A percentile compares a stretch with the other conserved stretches of the same genome.
phyloP scores from a whole-genome alignment of 495 filamentous ascomycete species.

The Aspergillus funiculosus region DNA sequence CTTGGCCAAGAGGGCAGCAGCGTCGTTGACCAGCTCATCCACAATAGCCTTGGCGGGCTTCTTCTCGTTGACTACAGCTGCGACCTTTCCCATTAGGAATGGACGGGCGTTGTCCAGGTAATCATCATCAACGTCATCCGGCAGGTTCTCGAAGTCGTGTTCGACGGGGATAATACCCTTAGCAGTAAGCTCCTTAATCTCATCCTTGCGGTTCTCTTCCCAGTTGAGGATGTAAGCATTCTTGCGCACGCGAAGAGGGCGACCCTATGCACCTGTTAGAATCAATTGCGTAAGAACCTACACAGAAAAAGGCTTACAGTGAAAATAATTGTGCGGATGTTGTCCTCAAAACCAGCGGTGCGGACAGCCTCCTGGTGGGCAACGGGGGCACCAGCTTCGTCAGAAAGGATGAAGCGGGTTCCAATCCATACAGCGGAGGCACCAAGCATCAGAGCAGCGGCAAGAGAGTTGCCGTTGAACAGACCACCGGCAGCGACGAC shows the following conservation, averaged over 20 bases:
- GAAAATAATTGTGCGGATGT: slow-evolving; percentile 95
- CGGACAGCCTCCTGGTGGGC: slow-evolving; percentile 95
- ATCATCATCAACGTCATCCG: slow-evolving; percentile 66
- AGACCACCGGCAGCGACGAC: slow-evolving; percentile 93
- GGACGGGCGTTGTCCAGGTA: slow-evolving; percentile 87
- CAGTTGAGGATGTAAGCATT: slow-evolving; percentile 93
- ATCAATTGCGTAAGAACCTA: background rate
- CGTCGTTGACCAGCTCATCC: slow-evolving; percentile 89
- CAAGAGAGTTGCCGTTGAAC: slow-evolving; percentile 86
- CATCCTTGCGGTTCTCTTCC: slow-evolving; percentile 81
- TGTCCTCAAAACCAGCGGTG: slow-evolving; percentile 89
- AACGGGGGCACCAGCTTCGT: slow-evolving; percentile 89
- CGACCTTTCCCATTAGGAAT: slow-evolving; percentile 94
- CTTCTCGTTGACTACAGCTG: slow-evolving; percentile 88
- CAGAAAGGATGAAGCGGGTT: slow-evolving; percentile 86
- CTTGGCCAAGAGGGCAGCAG: slow-evolving; percentile 60
- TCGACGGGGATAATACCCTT: slow-evolving; percentile 92
- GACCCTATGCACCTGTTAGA: slow-evolving; percentile 51
- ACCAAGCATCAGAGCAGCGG: slow-evolving; percentile 87
- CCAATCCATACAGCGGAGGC: slow-evolving; percentile 93
- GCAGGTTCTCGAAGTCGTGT: slow-evolving; percentile 82
- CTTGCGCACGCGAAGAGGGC: slow-evolving; percentile 85
- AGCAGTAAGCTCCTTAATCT: slow-evolving; percentile 85
- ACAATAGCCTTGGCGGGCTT: slow-evolving; percentile 89
- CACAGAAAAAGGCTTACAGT: slow-evolving; percentile 58